Percentiles rank a stretch among this genome's conserved stretches.
Conservation (phyloP, 2,329 filamentous ascomycete genomes). For the Saccharata proteae region DNA sequence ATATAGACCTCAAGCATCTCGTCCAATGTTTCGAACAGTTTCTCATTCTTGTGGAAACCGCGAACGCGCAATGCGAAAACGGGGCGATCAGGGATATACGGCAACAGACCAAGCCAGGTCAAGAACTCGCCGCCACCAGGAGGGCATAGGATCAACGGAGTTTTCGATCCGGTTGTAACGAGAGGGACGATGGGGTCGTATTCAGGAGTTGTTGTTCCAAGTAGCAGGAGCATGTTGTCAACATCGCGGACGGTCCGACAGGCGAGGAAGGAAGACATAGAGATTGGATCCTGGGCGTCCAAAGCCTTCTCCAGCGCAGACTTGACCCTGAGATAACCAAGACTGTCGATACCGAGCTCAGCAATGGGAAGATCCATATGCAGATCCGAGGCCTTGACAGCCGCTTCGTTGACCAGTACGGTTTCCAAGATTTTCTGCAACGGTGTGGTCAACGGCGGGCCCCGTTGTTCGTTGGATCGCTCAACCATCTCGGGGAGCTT, state of each 20-base stretch:
- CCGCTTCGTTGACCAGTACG: slow-evolving; percentile 1
- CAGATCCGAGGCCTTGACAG: slow-evolving; percentile 2
- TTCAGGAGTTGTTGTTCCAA: slow-evolving; percentile 4
- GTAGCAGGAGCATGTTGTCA: slow-evolving; percentile 4
- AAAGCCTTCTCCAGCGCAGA: slow-evolving; percentile 6
- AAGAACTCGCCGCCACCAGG: slow-evolving; percentile 8
- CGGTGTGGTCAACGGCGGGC: slow-evolving; percentile 1
- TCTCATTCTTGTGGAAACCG: slow-evolving; percentile 8
- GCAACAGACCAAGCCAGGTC: slow-evolving; percentile 6
- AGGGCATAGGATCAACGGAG: slow-evolving; percentile 7
- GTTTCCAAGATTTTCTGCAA: slow-evolving; percentile 3
- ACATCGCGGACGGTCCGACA: slow-evolving; percentile 5
- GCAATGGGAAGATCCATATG: slow-evolving; percentile 2
- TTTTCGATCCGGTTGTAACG: slow-evolving; percentile 4
- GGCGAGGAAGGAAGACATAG: slow-evolving; percentile 5
- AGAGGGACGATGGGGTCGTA: slow-evolving; percentile 8
- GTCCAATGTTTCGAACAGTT: slow-evolving; percentile 4
- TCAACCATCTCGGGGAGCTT: slow-evolving; percentile 1
- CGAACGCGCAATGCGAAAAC: slow-evolving; percentile 5
- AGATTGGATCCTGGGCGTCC: slow-evolving; percentile 5
- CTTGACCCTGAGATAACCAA: slow-evolving; percentile 7
- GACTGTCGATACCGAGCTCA: slow-evolving; percentile 5
- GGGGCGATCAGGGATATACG: slow-evolving; percentile 4
- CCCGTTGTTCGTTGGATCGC: background rate
- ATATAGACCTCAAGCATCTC: slow-evolving; percentile 8